Percentiles rank a stretch among this genome's conserved stretches.
phyloP scores from a whole-genome alignment of 73 alveolate species.

The Paramecium sexaurelia region DNA sequence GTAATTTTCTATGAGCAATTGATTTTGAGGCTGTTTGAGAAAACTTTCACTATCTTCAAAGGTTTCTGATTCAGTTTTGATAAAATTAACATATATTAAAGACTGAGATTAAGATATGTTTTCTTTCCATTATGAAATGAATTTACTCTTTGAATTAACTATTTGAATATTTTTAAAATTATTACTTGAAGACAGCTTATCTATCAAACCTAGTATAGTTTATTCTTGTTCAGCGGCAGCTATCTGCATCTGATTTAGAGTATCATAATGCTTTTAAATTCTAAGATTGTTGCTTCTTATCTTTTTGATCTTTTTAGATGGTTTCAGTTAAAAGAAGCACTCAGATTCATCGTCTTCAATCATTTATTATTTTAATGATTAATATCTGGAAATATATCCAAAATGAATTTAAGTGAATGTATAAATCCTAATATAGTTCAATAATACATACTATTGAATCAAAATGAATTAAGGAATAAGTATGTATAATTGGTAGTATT shows the following conservation, averaged over 20 bases:
- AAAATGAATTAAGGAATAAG: neutral
- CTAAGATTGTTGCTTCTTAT: neutral
- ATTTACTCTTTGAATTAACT: neutral
- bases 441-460: neutral
- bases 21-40: neutral
- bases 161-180: neutral
- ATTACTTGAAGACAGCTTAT: neutral
- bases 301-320: constrained; percentile 28
- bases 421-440: neutral
- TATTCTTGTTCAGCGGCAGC: neutral
- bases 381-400: neutral
- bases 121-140: neutral
- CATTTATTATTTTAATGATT: constrained; percentile 29
- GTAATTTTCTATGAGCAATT: neutral
- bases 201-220: neutral
- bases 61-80: constrained; percentile 27
- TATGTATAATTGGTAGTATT: neutral
- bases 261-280: constrained; percentile 22
- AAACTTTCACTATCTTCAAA: constrained; percentile 3
- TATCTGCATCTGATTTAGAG: neutral
- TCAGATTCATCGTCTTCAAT: constrained; percentile 39
- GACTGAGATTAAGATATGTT: neutral
- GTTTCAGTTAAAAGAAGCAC: neutral
- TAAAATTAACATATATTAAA: neutral
- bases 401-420: neutral